Conservation (phyloP, 768 basidiomycete genomes). For the Boletus rubescentipes region DNA sequence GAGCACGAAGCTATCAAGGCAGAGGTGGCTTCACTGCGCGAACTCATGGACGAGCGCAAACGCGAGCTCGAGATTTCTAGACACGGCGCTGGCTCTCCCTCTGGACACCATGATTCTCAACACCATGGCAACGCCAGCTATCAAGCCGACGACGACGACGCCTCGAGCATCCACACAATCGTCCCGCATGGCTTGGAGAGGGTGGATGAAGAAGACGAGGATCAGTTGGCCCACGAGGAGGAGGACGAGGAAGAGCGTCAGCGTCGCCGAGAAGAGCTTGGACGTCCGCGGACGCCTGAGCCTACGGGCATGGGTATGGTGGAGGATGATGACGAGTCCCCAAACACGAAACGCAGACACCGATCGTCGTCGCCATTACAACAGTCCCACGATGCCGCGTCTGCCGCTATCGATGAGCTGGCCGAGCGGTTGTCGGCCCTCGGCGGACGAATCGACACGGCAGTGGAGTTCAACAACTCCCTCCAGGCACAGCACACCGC, state of each 20-base stretch:
- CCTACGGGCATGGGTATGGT: constrained; percentile 60
- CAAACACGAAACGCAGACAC: constrained; percentile 19
- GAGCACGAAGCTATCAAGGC: constrained; percentile 84
- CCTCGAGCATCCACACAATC: constrained; percentile 69
- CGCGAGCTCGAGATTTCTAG: constrained; percentile 43
- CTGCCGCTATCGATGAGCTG: constrained; percentile 52
- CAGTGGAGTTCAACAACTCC: constrained; percentile 67
- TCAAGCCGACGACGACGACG: constrained; percentile 65
- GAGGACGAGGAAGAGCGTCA: constrained; percentile 50
- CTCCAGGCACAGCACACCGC: constrained; percentile 77
- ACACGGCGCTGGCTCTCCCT: constrained; percentile 22
- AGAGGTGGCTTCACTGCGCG: constrained; percentile 72
- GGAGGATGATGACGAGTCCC: constrained; percentile 44
- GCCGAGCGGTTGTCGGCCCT: constrained; percentile 60
- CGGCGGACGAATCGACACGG: constrained; percentile 71
- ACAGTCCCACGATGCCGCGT: constrained; percentile 24
- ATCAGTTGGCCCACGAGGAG: constrained; percentile 39
- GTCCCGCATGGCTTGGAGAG: constrained; percentile 67
- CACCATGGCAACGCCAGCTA: constrained; percentile 18
- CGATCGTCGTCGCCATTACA: constrained; percentile 16
- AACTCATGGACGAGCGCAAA: constrained; percentile 67
- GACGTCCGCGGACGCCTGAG: constrained; percentile 79
- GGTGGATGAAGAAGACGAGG: constrained; percentile 76
- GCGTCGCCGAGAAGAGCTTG: constrained; percentile 51
- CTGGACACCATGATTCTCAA: constrained; percentile 21